phyloP scores from a whole-genome alignment of 768 basidiomycete species.

The Calvatia gigantea region DNA sequence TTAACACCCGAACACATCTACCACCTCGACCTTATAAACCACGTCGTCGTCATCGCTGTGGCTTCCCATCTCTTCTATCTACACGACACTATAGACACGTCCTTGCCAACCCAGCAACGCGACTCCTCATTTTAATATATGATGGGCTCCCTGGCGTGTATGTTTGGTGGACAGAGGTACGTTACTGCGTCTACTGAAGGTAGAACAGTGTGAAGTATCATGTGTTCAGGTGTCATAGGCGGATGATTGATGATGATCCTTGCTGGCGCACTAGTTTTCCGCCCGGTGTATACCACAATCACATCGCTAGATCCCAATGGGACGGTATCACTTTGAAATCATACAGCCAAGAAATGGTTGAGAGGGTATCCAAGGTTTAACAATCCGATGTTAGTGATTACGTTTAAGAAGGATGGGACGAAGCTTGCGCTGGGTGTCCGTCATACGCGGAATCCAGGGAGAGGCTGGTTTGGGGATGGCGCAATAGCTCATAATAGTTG shows the following conservation, averaged over 20 bases:
- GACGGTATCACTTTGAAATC: constrained; percentile 96
- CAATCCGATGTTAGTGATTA: constrained; percentile 69
- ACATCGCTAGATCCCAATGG: constrained; percentile 94
- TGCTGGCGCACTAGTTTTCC: constrained; percentile 93
- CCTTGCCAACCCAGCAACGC: constrained; percentile 67
- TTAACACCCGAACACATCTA: too few relatives aligned
- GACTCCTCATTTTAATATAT: constrained; percentile 96
- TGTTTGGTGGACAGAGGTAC: constrained; percentile 94
- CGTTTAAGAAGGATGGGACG: constrained; percentile 81
- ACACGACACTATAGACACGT: constrained; percentile 81
- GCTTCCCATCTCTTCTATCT: constrained; percentile 88
- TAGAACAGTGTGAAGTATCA: constrained; percentile 88
- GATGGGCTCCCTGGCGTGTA: constrained; percentile 88
- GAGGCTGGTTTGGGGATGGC: constrained; percentile 67
- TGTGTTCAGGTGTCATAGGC: constrained; percentile 96
- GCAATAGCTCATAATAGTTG: constrained; percentile 55
- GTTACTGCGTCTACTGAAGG: constrained; percentile 94
- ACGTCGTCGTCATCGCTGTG: too few relatives aligned
- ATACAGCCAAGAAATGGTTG: constrained; percentile 91
- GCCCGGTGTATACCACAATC: constrained; percentile 90
- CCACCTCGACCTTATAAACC: too few relatives aligned
- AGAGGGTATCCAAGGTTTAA: constrained; percentile 84
- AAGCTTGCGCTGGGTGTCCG: constrained; percentile 81
- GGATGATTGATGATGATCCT: constrained; percentile 86
- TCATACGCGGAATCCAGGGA: constrained; percentile 89